Percentiles rank a stretch among this genome's conserved stretches.
Conservation (phyloP, 2,329 filamentous ascomycete genomes). For the Botrytis cinerea region DNA sequence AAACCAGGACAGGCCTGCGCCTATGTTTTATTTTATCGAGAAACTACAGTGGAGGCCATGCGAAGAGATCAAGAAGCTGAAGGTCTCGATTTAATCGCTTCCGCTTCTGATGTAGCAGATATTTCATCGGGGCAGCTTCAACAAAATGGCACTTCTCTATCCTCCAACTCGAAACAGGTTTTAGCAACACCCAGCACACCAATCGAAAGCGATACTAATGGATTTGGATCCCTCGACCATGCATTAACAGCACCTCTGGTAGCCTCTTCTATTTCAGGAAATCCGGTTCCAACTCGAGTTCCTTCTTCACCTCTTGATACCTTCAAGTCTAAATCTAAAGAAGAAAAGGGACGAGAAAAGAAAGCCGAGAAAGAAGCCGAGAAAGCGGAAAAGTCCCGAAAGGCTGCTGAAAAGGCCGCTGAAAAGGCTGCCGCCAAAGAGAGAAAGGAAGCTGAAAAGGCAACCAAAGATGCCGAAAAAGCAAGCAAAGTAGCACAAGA, state of each 20-base stretch:
- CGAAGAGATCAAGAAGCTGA: slow-evolving; percentile 82
- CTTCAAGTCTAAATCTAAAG: slow-evolving; percentile 50
- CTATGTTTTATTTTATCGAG: slow-evolving; percentile 97
- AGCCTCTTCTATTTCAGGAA: slow-evolving; percentile 26
- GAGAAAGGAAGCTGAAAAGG: slow-evolving; percentile 20
- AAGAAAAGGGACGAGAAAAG: slow-evolving; percentile 66
- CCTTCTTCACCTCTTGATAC: slow-evolving; percentile 39
- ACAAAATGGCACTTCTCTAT: slow-evolving; percentile 45
- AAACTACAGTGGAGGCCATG: slow-evolving; percentile 71
- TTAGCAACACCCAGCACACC: slow-evolving; percentile 52
- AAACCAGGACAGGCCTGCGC: slow-evolving; percentile 88
- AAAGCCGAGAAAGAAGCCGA: slow-evolving; percentile 63
- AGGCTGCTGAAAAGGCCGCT: slow-evolving; percentile 42
- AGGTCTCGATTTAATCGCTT: slow-evolving; percentile 60
- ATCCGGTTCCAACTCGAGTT: slow-evolving; percentile 42
- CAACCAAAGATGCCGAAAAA: slow-evolving; percentile 18
- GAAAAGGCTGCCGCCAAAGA: slow-evolving; percentile 44
- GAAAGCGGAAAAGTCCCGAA: slow-evolving; percentile 49
- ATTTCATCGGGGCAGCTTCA: slow-evolving; percentile 53
- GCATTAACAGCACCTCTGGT: slow-evolving; percentile 62
- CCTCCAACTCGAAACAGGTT: slow-evolving; percentile 51
- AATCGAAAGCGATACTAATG: slow-evolving; percentile 50
- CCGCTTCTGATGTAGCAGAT: slow-evolving; percentile 58
- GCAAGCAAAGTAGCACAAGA: slow-evolving; percentile 15
- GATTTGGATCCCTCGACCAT: slow-evolving; percentile 63